Evolutionary conservation across 116 monocot species (phyloP).

Genomic region (Iris pallida): DNA sequence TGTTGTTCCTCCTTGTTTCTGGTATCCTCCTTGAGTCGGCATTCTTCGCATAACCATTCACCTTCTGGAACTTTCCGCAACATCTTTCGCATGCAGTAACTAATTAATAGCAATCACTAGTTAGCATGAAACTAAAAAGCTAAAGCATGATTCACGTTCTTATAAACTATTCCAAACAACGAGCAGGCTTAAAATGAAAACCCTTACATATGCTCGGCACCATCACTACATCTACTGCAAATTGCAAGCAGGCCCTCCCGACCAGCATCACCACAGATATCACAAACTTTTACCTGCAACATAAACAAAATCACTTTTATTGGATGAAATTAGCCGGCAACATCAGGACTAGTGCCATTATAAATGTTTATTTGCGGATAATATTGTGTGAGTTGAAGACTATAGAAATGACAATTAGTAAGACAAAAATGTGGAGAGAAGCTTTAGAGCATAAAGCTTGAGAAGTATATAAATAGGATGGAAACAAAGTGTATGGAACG

Average conservation of each 20-base stretch:
- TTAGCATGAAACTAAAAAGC: neutral
- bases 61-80: slow-evolving; percentile 46
- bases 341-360: too few relatives aligned
- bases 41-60: slow-evolving; percentile 57
- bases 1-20: slow-evolving; percentile 4
- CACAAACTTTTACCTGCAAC: slow-evolving; percentile 46
- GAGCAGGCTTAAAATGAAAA: too few relatives aligned
- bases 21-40: slow-evolving; percentile 32
- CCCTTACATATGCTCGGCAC: slow-evolving; percentile 55
- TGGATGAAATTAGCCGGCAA: too few relatives aligned
- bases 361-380: too few relatives aligned
- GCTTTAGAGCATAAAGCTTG: too few relatives aligned
- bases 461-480: too few relatives aligned
- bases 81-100: slow-evolving; percentile 48
- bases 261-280: slow-evolving; percentile 57
- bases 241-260: slow-evolving; percentile 38
- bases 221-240: slow-evolving; percentile 49
- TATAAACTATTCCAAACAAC: slow-evolving; percentile 4
- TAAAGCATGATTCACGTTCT: too few relatives aligned
- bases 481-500: too few relatives aligned
- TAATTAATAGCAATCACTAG: slow-evolving; percentile 8
- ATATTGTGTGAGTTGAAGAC: too few relatives aligned
- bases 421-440: too few relatives aligned
- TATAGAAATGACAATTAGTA: too few relatives aligned
- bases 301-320: too few relatives aligned